These are phyloP conservation scores for Citrus mangshanensis DNA, from an alignment of 345 rosid species.

Conservation along the genomic window DNA sequence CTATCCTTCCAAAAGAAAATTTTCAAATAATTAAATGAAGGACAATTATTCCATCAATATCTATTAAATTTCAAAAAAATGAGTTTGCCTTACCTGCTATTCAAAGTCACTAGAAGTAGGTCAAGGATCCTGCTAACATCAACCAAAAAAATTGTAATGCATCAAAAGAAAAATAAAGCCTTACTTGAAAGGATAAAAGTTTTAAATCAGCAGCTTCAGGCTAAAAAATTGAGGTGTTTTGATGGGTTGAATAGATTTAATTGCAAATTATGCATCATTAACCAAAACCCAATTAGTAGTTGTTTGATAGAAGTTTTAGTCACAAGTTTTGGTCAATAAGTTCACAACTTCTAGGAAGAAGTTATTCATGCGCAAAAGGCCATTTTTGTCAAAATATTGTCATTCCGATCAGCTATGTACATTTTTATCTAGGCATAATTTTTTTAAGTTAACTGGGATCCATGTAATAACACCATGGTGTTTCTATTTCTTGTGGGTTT, in stretches of 20 bases:
- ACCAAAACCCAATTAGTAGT: not conserved
- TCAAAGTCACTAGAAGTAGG: conserved; percentile 5
- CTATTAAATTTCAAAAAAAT: too few species aligned
- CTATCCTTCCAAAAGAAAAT: too few species aligned
- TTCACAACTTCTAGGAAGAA: not conserved
- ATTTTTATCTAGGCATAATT: not conserved
- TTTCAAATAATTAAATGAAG: too few species aligned
- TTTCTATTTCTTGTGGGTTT: too few species aligned
- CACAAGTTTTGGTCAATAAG: not conserved
- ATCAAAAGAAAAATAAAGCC: conserved; percentile 61
- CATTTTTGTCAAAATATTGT: too few species aligned
- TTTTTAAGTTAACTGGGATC: not conserved
- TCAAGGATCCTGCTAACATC: conserved; percentile 29
- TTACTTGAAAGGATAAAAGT: conserved; percentile 43
- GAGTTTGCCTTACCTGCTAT: too few species aligned
- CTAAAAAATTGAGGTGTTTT: conserved; percentile 41
- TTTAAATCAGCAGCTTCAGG: conserved; percentile 45
- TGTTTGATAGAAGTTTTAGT: not conserved
- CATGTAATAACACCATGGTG: not conserved
- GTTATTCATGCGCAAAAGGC: not conserved
- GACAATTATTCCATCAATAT: too few species aligned
- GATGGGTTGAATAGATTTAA: not conserved
- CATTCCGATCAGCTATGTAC: not conserved
- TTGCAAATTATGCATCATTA: not conserved
- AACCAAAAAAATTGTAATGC: conserved; percentile 39